Conservation (phyloP, 768 basidiomycete genomes). For the Pisolithus albus region DNA sequence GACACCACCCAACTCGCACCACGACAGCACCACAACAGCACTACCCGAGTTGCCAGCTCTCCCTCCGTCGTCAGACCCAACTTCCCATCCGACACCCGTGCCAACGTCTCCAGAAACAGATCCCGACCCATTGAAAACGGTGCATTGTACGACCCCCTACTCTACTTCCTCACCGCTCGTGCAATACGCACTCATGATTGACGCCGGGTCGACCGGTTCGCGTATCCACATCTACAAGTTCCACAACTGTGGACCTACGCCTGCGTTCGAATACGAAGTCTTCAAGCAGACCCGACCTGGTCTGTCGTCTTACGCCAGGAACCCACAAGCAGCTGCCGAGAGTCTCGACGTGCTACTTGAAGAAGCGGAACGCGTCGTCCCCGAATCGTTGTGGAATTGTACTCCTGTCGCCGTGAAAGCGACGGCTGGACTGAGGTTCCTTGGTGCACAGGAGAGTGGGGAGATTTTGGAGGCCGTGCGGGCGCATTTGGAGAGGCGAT, state of each 20-base stretch:
- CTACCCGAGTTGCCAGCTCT: neutral
- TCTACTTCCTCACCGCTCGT: conserved; percentile 50
- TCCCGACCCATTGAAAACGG: conserved; percentile 65
- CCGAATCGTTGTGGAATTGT: conserved; percentile 51
- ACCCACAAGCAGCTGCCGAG: conserved; percentile 65
- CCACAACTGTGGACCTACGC: conserved; percentile 75
- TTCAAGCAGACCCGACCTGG: conserved; percentile 82
- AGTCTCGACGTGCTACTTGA: conserved; percentile 76
- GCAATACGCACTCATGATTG: conserved; percentile 95
- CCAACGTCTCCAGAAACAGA: conserved; percentile 66
- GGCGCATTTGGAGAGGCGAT: conserved; percentile 45
- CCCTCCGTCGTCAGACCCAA: neutral
- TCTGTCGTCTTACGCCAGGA: conserved; percentile 53
- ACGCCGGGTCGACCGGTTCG: conserved; percentile 96
- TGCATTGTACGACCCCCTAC: conserved; percentile 59
- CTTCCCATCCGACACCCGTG: neutral
- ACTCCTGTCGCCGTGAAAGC: conserved; percentile 91
- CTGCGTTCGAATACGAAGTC: conserved; percentile 86
- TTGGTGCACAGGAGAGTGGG: conserved; percentile 54
- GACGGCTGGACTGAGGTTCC: conserved; percentile 77
- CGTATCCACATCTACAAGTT: conserved; percentile 99
- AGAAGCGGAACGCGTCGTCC: conserved; percentile 74
- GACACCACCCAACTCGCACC: neutral
- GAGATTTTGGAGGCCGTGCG: conserved; percentile 76
- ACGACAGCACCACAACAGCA: conserved; percentile 2